Percentiles rank a stretch among this genome's conserved stretches.
Evolutionary conservation across 73 alveolate genomes (phyloP).

Genomic region (Stentor roeselii): DNA sequence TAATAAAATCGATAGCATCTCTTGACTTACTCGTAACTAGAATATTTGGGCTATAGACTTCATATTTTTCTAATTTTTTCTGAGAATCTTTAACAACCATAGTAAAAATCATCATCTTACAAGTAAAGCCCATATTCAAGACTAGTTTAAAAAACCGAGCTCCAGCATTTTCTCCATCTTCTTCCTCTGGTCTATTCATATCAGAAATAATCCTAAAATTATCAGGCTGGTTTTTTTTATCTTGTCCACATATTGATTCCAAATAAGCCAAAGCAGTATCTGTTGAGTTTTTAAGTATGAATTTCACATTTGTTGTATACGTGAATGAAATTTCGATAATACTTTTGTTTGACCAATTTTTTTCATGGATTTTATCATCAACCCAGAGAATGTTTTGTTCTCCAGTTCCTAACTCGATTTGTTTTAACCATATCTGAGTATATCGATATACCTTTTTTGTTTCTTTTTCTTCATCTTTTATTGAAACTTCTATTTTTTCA

Average conservation of each 20-base stretch:
- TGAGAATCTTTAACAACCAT: background rate
- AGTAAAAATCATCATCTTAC: background rate
- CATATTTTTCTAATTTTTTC: background rate
- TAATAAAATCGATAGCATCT: background rate
- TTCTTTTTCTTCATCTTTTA: no score
- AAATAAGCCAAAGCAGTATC: background rate
- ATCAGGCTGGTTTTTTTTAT: background rate
- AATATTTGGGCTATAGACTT: no score
- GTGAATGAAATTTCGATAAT: background rate
- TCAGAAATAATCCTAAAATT: background rate
- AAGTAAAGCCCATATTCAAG: background rate
- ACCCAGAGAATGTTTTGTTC: background rate
- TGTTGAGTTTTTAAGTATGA: background rate
- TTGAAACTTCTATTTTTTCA: no score
- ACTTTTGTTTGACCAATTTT: background rate
- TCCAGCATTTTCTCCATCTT: background rate
- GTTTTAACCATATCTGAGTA: background rate
- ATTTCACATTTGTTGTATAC: no score
- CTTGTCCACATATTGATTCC: background rate
- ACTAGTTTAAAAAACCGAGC: background rate
- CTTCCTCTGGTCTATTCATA: background rate
- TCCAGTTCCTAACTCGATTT: background rate
- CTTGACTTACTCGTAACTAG: background rate
- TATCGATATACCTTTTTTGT: no score
- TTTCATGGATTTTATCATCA: background rate